phyloP scores from a whole-genome alignment of 139 green algal genomes.

The Asterochloris erici region DNA sequence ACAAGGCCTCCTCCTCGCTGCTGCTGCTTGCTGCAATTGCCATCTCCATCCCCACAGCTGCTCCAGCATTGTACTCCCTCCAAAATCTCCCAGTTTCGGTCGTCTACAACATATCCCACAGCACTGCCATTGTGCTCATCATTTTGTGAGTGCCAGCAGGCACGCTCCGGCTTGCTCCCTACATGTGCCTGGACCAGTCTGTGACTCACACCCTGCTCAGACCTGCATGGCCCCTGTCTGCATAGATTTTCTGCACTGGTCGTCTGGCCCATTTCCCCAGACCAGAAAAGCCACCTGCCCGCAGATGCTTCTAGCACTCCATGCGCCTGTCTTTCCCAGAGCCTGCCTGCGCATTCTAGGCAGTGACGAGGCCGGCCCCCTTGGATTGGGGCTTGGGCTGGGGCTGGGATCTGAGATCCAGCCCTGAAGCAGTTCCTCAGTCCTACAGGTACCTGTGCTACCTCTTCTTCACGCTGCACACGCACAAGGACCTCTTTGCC shows the following conservation, averaged over 20 bases:
- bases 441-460: conserved; percentile 66
- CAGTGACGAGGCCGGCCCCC: too few relatives aligned
- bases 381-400: too few relatives aligned
- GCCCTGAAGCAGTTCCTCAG: background rate
- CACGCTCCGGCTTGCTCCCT: background rate
- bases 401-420: background rate
- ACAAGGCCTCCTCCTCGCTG: conserved; percentile 64
- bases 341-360: too few relatives aligned
- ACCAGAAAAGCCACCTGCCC: too few relatives aligned
- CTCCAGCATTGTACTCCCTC: conserved; percentile 28
- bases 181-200: too few relatives aligned
- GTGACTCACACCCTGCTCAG: too few relatives aligned
- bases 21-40: conserved; percentile 80
- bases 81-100: conserved; percentile 16
- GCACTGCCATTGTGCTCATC: conserved; percentile 59
- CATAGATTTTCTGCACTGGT: too few relatives aligned
- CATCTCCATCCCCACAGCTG: conserved; percentile 69
- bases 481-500: conserved; percentile 42
- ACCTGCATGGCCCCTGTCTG: too few relatives aligned
- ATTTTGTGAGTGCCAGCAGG: conserved; percentile 30
- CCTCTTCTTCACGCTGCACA: conserved; percentile 81
- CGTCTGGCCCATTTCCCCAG: too few relatives aligned
- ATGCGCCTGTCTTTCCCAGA: too few relatives aligned
- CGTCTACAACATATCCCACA: conserved; percentile 48
- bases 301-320: too few relatives aligned